Evolutionary conservation across 2,329 filamentous ascomycete species (phyloP).

Genomic region (Xylariales sp.): DNA sequence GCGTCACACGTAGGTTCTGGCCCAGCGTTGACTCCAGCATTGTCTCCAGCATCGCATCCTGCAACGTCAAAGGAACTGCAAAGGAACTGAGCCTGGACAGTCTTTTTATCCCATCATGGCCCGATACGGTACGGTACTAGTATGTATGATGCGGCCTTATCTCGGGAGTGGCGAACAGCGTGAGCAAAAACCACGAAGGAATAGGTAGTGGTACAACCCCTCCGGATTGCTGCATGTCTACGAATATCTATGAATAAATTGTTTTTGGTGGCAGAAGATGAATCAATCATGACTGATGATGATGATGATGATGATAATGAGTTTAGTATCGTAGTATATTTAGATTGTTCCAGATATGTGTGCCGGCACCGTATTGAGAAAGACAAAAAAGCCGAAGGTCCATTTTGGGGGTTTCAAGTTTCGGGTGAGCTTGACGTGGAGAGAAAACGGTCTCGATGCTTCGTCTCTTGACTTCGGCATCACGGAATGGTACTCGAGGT

Average conservation of each 20-base stretch:
- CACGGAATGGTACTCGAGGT: too few species aligned
- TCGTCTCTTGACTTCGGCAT: neutral
- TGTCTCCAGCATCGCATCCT: constrained; percentile 30
- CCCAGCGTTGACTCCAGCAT: constrained; percentile 16
- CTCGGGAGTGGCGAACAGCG: constrained; percentile 23
- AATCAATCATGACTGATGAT: neutral
- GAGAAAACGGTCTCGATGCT: constrained; percentile 6
- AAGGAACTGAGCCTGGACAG: neutral
- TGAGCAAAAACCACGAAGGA: constrained; percentile 16
- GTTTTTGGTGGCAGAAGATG: neutral
- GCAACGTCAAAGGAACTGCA: constrained; percentile 20
- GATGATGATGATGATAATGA: too few species aligned
- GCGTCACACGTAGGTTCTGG: constrained; percentile 27
- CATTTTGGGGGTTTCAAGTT: constrained; percentile 20
- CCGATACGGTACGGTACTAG: neutral
- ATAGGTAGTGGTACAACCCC: neutral
- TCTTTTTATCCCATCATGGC: neutral
- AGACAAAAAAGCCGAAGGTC: neutral
- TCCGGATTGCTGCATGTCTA: neutral
- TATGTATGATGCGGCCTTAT: constrained; percentile 21
- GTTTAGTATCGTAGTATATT: constrained; percentile 9
- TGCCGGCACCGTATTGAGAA: too few species aligned
- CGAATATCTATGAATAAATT: constrained; percentile 7
- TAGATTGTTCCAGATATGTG: constrained; percentile 9
- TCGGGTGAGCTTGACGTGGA: constrained; percentile 2